Percentiles rank a stretch among this genome's conserved stretches.
Evolutionary conservation across 345 rosid species (phyloP).

Genomic region (Tarenaya hassleriana): DNA sequence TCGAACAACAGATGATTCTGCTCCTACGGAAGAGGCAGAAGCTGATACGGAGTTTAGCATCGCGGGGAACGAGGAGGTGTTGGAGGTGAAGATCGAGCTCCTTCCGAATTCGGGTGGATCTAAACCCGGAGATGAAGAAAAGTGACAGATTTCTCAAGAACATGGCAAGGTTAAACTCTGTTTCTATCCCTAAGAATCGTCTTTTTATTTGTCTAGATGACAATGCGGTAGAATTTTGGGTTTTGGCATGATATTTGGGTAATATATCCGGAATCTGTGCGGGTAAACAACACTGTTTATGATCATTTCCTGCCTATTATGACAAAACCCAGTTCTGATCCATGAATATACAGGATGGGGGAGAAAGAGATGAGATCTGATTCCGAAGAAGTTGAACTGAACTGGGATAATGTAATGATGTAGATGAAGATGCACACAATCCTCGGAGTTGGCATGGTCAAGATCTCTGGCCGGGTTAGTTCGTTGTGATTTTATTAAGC

Average conservation of each 20-base stretch:
- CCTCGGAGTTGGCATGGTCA: conserved; percentile 7
- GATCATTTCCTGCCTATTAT: neutral
- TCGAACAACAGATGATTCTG: conserved; percentile 7
- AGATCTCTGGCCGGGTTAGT: conserved; percentile 15
- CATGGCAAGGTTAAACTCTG: neutral
- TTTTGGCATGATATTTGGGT: neutral
- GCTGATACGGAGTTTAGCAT: conserved; percentile 17
- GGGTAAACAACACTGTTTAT: no score
- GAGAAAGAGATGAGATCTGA: conserved; percentile 8
- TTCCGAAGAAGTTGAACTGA: conserved; percentile 9
- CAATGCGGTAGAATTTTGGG: neutral
- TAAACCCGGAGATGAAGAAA: conserved; percentile 21
- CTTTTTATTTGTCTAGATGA: neutral
- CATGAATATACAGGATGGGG: conserved; percentile 7
- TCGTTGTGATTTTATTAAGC: neutral
- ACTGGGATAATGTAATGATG: conserved; percentile 1
- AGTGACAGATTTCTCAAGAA: conserved; percentile 10
- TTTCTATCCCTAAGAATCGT: no score
- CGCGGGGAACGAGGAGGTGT: conserved; percentile 22
- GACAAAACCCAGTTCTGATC: neutral
- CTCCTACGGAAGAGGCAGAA: conserved; percentile 19
- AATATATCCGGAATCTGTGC: no score
- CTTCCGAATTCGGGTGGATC: conserved; percentile 20
- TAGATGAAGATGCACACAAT: conserved; percentile 18
- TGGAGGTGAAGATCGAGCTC: conserved; percentile 27